A percentile compares a stretch with the other conserved stretches of the same genome.
These are phyloP conservation scores for Marasmius tenuissimus DNA, from an alignment of 1,284 basidiomycete genomes.

Conservation along the genomic window DNA sequence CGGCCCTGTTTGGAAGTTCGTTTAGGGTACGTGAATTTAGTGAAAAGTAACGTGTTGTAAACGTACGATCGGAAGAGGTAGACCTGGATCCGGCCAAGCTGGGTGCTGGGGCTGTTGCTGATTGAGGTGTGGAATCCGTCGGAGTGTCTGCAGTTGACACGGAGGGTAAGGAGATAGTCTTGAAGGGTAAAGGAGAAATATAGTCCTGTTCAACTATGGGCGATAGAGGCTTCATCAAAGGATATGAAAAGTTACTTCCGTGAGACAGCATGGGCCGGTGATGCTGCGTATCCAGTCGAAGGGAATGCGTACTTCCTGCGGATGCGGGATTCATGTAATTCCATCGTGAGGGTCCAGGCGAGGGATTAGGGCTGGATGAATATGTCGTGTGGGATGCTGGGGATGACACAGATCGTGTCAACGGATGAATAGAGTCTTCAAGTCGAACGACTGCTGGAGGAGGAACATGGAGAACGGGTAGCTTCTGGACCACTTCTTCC, in stretches of 20 bases:
- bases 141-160: constrained; percentile 10
- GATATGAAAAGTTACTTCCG: constrained; percentile 34
- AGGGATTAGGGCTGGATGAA: not conserved
- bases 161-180: constrained; percentile 30
- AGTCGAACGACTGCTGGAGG: not conserved
- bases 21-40: constrained; percentile 7
- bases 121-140: constrained; percentile 13
- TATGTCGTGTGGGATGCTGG: not conserved
- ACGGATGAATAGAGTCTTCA: not conserved
- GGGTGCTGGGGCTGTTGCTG: not conserved
- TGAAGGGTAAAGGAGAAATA: constrained; percentile 43
- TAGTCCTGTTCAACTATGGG: constrained; percentile 58
- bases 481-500: not conserved
- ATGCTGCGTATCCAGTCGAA: constrained; percentile 28
- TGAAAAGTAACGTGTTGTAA: constrained; percentile 3
- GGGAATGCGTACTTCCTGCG: constrained; percentile 32
- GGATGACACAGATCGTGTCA: not conserved
- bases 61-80: constrained; percentile 34
- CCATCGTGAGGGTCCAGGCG: not conserved
- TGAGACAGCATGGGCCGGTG: constrained; percentile 29
- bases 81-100: constrained; percentile 34
- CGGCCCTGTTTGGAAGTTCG: constrained; percentile 27
- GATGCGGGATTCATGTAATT: constrained; percentile 19
- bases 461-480: not conserved
- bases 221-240: constrained; percentile 44